Percentiles rank a stretch among this genome's conserved stretches.
Evolutionary conservation across 2,329 filamentous ascomycete genomes (phyloP).

Genomic region (Aspergillus novoparasiticus): DNA sequence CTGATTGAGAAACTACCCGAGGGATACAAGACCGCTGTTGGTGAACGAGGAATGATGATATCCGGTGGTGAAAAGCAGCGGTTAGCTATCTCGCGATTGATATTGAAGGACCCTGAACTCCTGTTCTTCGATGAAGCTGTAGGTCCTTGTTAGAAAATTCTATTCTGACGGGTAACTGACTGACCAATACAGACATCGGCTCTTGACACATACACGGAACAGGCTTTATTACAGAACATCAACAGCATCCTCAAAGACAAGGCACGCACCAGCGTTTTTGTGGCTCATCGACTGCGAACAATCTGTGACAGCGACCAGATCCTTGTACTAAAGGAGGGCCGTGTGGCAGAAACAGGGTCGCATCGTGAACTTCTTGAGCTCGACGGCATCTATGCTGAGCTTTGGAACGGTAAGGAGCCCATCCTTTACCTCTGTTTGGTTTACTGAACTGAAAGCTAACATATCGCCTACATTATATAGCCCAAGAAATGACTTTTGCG

Average conservation of each 20-base stretch:
- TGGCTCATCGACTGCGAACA: slow-evolving; percentile 87
- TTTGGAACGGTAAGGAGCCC: slow-evolving; percentile 78
- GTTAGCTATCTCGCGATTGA: slow-evolving; percentile 76
- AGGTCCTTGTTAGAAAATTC: slow-evolving; percentile 32
- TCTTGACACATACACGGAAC: slow-evolving; percentile 90
- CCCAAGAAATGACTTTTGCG: slow-evolving; percentile 61
- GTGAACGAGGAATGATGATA: slow-evolving; percentile 95
- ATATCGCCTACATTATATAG: slow-evolving; percentile 37
- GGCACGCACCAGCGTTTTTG: slow-evolving; percentile 85
- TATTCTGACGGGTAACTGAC: neutral
- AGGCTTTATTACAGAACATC: slow-evolving; percentile 86
- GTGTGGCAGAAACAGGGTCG: slow-evolving; percentile 85
- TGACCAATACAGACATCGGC: slow-evolving; percentile 66
- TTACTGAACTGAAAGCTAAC: slow-evolving; percentile 9
- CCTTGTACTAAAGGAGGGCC: slow-evolving; percentile 82
- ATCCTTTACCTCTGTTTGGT: neutral
- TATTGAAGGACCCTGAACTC: slow-evolving; percentile 86
- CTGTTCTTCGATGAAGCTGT: slow-evolving; percentile 92
- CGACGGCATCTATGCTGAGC: slow-evolving; percentile 74
- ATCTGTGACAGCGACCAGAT: slow-evolving; percentile 94
- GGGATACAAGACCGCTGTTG: slow-evolving; percentile 89
- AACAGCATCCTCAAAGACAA: slow-evolving; percentile 91
- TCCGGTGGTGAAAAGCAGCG: slow-evolving; percentile 93
- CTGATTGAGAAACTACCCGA: slow-evolving; percentile 78
- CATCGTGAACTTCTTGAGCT: slow-evolving; percentile 80